Base-by-base conservation (phyloP, 495 filamentous ascomycete species). In the Penicillium goetzii region DNA sequence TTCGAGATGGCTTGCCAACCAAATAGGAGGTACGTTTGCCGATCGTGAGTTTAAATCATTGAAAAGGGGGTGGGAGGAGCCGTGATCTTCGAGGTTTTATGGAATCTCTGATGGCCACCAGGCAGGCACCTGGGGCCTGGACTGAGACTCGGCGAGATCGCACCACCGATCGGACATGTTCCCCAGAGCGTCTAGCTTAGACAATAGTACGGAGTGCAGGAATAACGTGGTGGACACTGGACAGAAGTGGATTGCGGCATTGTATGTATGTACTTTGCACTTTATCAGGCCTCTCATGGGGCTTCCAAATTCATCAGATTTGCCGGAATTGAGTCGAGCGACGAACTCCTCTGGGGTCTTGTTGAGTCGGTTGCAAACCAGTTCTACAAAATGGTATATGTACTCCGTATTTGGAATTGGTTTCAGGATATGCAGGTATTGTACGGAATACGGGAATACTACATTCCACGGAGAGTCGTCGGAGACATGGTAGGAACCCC, bases 161-260 rank as follows among this genome's bases (percentile, higher is more conserved):
- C 30, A 23, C 11, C 28, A 19, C 33, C 11, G 33, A 11, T 66
- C 66, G 66, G 66, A 68, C 56, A 58, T 66, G 56, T 68, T 68
- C 63, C 66, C 66, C 23, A 66, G 59, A 36, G 45, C 56, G 63
- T 58, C 59, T 56, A 60, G 55, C 25, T 28, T 57, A 21, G 36
- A 57, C 21, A 57, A 40, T 57, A 57, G 38, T 57, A 23, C 38
- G 15, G 23, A 53, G 19, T 53, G 14, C 15, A 55, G 36, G 14
- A 12, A 9, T 3, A 26, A 34, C n/a, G 38, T 23, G 34, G 52
- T 65, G 63, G 57, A 23, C 43, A 15, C 43, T 65, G 63, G 57
- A 23, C 43, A 15, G 3, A 26, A 51, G 14, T 12, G 40, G 47
- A 30, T 34, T 57, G 32, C 17, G 53, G 32, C n/a, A 23, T 23